Percentiles rank a stretch among this genome's conserved stretches.
Conservation (phyloP, 2,329 filamentous ascomycete genomes). For the Aspergillus sp. region DNA sequence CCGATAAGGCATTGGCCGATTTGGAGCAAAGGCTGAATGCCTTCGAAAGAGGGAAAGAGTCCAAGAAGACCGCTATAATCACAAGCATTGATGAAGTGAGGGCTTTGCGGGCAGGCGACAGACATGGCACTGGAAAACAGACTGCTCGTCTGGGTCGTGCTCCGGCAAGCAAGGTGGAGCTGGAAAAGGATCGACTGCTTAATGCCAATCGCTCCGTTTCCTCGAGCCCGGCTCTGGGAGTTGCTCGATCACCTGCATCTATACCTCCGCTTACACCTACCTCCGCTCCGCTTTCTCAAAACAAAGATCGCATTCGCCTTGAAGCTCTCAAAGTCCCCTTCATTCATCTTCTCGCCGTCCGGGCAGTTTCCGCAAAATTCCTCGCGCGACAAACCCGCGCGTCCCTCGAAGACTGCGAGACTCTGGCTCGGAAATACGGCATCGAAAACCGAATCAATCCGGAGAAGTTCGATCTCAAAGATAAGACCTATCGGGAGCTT, state of each 20-base stretch:
- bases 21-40: constrained; percentile 62
- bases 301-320: constrained; percentile 42
- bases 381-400: constrained; percentile 52
- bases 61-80: constrained; percentile 54
- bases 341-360: constrained; percentile 57
- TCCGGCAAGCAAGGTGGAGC: constrained; percentile 41
- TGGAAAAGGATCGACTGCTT: constrained; percentile 47
- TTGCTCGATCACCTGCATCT: constrained; percentile 39
- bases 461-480: constrained; percentile 56
- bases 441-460: constrained; percentile 51
- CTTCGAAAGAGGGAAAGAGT: constrained; percentile 62
- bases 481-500: constrained; percentile 63
- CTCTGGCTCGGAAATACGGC: constrained; percentile 56
- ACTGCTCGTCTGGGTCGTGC: constrained; percentile 32
- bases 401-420: constrained; percentile 50
- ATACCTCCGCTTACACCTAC: constrained; percentile 46
- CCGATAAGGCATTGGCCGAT: constrained; percentile 61
- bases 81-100: constrained; percentile 40
- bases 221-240: constrained; percentile 44
- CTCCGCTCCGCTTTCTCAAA: constrained; percentile 41
- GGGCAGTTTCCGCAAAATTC: constrained; percentile 50
- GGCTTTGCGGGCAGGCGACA: constrained; percentile 39
- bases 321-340: constrained; percentile 50
- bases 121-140: constrained; percentile 31
- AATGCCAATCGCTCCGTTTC: constrained; percentile 43